Evolutionary conservation across 2,329 filamentous ascomycete species (phyloP).

Genomic region (Fusarium denticulatum): DNA sequence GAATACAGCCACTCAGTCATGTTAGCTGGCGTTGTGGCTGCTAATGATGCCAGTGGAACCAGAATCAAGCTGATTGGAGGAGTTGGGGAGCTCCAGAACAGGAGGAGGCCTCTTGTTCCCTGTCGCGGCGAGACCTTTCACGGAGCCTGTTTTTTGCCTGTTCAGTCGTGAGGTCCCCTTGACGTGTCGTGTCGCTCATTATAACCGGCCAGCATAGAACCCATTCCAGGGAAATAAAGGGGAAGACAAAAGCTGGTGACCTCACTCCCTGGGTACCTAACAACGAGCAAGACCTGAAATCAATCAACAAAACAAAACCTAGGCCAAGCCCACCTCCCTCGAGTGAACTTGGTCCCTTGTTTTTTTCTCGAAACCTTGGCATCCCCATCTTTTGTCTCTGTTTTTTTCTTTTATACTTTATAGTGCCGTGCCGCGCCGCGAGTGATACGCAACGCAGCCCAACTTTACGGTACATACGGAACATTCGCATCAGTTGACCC

Average conservation of each 20-base stretch:
- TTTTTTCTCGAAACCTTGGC: slow-evolving; percentile 24
- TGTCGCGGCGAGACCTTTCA: not conserved
- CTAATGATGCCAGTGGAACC: not conserved
- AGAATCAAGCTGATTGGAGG: slow-evolving; percentile 22
- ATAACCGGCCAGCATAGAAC: slow-evolving; percentile 1
- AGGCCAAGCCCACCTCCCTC: slow-evolving; percentile 10
- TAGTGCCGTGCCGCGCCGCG: slow-evolving; percentile 14
- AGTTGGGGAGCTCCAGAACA: not conserved
- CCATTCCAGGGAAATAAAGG: slow-evolving; percentile 28
- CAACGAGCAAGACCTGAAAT: not conserved
- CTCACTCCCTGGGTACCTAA: slow-evolving; percentile 5
- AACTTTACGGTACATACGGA: not conserved
- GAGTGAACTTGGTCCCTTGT: not conserved
- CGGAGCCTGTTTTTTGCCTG: not conserved
- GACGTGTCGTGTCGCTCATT: slow-evolving; percentile 26
- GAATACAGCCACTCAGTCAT: not conserved
- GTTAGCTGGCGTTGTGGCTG: slow-evolving; percentile 1
- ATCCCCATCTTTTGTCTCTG: not conserved
- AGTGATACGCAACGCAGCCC: slow-evolving; percentile 10
- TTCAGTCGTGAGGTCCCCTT: slow-evolving; percentile 8
- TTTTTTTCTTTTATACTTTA: slow-evolving; percentile 6
- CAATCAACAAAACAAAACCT: slow-evolving; percentile 19
- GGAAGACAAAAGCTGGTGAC: slow-evolving; percentile 10
- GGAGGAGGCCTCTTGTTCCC: slow-evolving; percentile 30
- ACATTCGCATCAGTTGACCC: slow-evolving; percentile 9